Evolutionary conservation across 2,329 filamentous ascomycete genomes (phyloP).

Genomic region (Aureobasidium vineae): DNA sequence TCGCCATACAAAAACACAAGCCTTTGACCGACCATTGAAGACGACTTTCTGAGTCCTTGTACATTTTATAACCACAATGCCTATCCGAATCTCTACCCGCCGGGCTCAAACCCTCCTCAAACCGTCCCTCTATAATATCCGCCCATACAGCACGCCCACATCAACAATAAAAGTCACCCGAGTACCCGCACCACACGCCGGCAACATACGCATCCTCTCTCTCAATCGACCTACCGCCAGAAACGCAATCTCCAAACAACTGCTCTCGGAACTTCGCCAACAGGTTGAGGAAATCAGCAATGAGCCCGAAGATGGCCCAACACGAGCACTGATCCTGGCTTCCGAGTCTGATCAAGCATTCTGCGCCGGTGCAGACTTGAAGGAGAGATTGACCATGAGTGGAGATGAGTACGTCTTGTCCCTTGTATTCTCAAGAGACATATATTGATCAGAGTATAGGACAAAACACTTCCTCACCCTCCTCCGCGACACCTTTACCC

Average conservation of each 20-base stretch:
- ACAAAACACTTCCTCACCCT: constrained; percentile 73
- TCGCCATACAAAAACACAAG: background rate
- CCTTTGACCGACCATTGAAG: background rate
- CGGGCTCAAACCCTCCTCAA: background rate
- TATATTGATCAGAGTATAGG: constrained; percentile 47
- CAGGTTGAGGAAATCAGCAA: constrained; percentile 70
- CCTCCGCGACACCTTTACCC: constrained; percentile 72
- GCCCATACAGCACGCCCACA: constrained; percentile 30
- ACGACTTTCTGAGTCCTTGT: background rate
- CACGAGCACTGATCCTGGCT: constrained; percentile 77
- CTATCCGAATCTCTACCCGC: background rate
- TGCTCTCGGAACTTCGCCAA: constrained; percentile 68
- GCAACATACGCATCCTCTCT: constrained; percentile 83
- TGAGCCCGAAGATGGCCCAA: constrained; percentile 58
- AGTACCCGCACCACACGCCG: constrained; percentile 73
- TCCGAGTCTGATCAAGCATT: constrained; percentile 85
- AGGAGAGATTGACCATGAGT: constrained; percentile 76
- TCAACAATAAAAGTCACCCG: constrained; percentile 64
- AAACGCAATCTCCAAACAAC: constrained; percentile 82
- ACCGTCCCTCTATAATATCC: background rate
- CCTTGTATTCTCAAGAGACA: background rate
- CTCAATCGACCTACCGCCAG: constrained; percentile 81
- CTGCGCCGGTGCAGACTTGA: constrained; percentile 92
- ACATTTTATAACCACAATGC: background rate
- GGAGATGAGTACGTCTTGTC: constrained; percentile 66